These are phyloP conservation scores for Talaromyces adpressus DNA, from an alignment of 495 filamentous ascomycete species.

Conservation along the genomic window DNA sequence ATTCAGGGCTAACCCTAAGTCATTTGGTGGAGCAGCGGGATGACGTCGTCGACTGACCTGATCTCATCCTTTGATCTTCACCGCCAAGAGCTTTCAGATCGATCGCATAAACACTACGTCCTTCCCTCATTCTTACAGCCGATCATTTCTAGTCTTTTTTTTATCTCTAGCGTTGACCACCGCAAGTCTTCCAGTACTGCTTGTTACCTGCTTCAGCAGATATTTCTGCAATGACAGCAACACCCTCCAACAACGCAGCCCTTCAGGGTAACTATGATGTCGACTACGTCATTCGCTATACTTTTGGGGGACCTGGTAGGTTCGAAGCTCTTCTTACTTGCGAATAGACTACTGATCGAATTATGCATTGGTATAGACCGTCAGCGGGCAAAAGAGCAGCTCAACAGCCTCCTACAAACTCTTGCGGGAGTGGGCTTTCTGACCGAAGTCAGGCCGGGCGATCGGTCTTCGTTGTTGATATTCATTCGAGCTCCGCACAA, in stretches of 20 bases:
- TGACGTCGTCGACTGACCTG: not conserved
- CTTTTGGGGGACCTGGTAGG: slow-evolving; percentile 59
- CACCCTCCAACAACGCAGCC: slow-evolving; percentile 16
- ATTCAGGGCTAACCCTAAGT: not conserved
- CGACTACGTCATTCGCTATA: slow-evolving; percentile 88
- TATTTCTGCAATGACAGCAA: slow-evolving; percentile 4
- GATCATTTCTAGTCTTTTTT: not conserved
- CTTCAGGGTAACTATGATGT: slow-evolving; percentile 58
- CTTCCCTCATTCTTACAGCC: not conserved
- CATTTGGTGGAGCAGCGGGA: not conserved
- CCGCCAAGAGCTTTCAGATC: not conserved
- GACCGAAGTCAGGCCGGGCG: slow-evolving; percentile 77
- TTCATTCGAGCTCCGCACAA: slow-evolving; percentile 62
- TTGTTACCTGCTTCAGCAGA: no score
- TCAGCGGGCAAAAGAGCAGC: slow-evolving; percentile 58
- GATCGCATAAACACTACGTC: not conserved
- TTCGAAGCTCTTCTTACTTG: not conserved
- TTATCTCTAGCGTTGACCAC: not conserved
- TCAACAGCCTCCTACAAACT: slow-evolving; percentile 65
- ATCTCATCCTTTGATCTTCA: not conserved
- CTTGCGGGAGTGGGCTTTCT: slow-evolving; percentile 71
- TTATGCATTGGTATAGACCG: slow-evolving; percentile 45
- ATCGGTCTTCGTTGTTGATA: slow-evolving; percentile 68
- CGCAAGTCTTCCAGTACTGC: not conserved
- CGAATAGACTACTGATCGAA: not conserved